Conservation (phyloP, 345 rosid species). For the Crucihimalaya himalaica region DNA sequence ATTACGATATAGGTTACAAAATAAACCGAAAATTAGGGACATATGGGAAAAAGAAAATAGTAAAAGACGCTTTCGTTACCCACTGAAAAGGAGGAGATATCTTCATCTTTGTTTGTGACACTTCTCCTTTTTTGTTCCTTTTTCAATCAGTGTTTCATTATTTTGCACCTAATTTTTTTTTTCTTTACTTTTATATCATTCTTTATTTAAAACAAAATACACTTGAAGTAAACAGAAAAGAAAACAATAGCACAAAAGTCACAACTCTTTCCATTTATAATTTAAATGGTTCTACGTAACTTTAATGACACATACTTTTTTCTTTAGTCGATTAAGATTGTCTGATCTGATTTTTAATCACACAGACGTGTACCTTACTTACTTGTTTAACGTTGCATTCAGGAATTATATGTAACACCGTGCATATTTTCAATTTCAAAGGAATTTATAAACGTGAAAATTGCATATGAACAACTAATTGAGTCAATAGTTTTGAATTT, state of each 20-base stretch:
- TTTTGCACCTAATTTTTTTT: slow-evolving; percentile 13
- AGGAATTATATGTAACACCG: neutral
- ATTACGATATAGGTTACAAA: slow-evolving; percentile 13
- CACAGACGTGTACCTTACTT: neutral
- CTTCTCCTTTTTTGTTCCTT: slow-evolving; percentile 12
- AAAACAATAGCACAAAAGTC: slow-evolving; percentile 1
- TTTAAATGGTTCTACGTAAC: neutral
- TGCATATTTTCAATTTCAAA: neutral
- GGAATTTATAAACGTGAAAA: neutral
- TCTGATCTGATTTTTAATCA: neutral
- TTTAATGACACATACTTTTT: no score
- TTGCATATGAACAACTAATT: neutral
- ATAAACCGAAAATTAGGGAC: slow-evolving; percentile 34
- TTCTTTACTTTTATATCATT: neutral
- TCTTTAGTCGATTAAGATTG: no score
- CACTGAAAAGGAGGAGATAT: slow-evolving; percentile 35
- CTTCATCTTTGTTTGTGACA: slow-evolving; percentile 34
- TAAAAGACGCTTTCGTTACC: slow-evolving; percentile 8
- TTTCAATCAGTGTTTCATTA: slow-evolving; percentile 35
- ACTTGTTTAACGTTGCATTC: neutral
- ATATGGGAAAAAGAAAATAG: neutral
- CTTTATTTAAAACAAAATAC: neutral
- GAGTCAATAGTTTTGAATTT: neutral
- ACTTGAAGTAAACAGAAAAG: neutral
- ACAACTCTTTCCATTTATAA: neutral